These are phyloP conservation scores for Leptographium radiaticola DNA, from an alignment of 2,329 filamentous ascomycete species.

Conservation along the genomic window DNA sequence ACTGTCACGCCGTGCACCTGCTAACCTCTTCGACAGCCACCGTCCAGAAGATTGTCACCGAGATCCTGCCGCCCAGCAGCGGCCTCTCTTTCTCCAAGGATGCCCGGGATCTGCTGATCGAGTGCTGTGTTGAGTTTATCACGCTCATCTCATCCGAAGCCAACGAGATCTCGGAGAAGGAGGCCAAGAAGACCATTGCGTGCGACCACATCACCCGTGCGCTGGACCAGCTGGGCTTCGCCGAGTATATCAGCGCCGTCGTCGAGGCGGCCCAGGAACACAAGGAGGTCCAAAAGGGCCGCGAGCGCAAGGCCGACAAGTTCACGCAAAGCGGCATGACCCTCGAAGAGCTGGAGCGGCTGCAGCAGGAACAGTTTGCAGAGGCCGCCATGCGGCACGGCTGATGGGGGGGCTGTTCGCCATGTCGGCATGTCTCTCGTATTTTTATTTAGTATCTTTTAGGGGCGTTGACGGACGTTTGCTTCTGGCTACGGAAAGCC, in stretches of 20 bases:
- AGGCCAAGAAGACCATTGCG: constrained; percentile 97
- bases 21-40: constrained; percentile 33
- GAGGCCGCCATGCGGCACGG: constrained; percentile 64
- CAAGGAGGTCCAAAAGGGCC: constrained; percentile 83
- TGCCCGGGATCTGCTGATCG: constrained; percentile 86
- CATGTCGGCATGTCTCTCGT: not conserved
- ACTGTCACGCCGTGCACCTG: not conserved
- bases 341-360: constrained; percentile 74
- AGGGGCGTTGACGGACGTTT: not conserved
- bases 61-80: constrained; percentile 66
- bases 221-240: constrained; percentile 81
- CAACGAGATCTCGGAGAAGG: constrained; percentile 97
- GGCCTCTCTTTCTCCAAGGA: constrained; percentile 89
- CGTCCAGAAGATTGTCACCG: constrained; percentile 78
- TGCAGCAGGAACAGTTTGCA: constrained; percentile 87
- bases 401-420: constrained; percentile 10
- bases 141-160: constrained; percentile 97
- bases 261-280: constrained; percentile 79
- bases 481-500: not conserved
- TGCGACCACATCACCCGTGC: constrained; percentile 96
- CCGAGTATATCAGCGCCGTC: constrained; percentile 82
- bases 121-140: constrained; percentile 98
- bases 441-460: not conserved
- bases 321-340: constrained; percentile 89
- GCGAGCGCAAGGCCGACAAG: constrained; percentile 95